Evolutionary conservation across 2,329 filamentous ascomycete species (phyloP).

Genomic region (Aquanectria penicillioides): DNA sequence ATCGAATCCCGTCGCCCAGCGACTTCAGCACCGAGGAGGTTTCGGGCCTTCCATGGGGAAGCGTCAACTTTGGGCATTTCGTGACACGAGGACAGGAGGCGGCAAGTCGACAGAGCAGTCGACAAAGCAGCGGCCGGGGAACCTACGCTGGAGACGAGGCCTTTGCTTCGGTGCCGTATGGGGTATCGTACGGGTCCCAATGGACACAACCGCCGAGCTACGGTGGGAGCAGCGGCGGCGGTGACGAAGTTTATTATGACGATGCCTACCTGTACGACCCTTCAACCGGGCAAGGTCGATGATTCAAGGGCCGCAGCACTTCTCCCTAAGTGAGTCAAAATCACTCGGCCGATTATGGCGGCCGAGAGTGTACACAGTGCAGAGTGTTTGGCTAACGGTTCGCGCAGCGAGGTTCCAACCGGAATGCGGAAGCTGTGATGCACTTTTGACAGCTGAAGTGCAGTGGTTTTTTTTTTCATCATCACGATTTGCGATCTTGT

Average conservation of each 20-base stretch:
- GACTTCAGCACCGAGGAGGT: slow-evolving; percentile 65
- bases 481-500: slow-evolving; percentile 34
- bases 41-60: slow-evolving; percentile 78
- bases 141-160: slow-evolving; percentile 50
- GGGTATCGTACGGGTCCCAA: slow-evolving; percentile 34
- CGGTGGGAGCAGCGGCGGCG: slow-evolving; percentile 44
- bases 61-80: slow-evolving; percentile 68
- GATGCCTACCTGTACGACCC: slow-evolving; percentile 44
- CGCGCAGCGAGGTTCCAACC: background rate
- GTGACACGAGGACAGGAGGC: slow-evolving; percentile 62
- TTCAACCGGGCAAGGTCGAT: slow-evolving; percentile 28
- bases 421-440: background rate
- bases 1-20: slow-evolving; percentile 67
- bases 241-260: slow-evolving; percentile 48
- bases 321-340: slow-evolving; percentile 23
- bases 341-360: background rate
- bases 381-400: slow-evolving; percentile 4
- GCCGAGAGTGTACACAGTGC: background rate
- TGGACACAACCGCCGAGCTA: slow-evolving; percentile 46
- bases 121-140: slow-evolving; percentile 49
- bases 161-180: slow-evolving; percentile 43
- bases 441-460: too few relatives aligned
- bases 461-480: slow-evolving; percentile 6
- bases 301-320: slow-evolving; percentile 1
- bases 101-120: slow-evolving; percentile 49